Evolutionary conservation across 2,329 filamentous ascomycete genomes (phyloP).

Genomic region (Verticillium nubilum): DNA sequence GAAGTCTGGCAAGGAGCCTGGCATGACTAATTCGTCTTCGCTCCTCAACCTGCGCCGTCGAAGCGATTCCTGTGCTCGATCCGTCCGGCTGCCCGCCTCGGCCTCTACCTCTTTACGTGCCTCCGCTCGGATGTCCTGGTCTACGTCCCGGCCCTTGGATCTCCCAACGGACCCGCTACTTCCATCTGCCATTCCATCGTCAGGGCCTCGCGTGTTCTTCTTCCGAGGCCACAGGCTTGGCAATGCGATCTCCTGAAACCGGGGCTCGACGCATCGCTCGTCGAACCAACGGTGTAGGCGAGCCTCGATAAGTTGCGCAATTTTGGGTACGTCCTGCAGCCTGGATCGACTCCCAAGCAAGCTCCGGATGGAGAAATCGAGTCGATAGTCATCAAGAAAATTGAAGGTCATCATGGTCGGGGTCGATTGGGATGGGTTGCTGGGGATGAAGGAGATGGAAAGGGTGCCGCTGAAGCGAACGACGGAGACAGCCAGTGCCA

Average conservation of each 20-base stretch:
- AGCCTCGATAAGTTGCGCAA: conserved; percentile 76
- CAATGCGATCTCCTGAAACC: conserved; percentile 81
- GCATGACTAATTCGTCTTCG: conserved; percentile 37
- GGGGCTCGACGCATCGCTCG: conserved; percentile 77
- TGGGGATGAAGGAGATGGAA: conserved; percentile 87
- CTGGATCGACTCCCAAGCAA: conserved; percentile 74
- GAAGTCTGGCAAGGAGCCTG: conserved; percentile 35
- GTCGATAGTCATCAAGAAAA: conserved; percentile 81
- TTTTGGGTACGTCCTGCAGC: conserved; percentile 82
- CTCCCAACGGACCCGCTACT: conserved; percentile 43
- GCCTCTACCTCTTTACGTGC: conserved; percentile 39
- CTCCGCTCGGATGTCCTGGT: conserved; percentile 46
- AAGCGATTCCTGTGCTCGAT: conserved; percentile 31
- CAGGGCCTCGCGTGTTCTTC: conserved; percentile 72
- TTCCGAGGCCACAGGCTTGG: conserved; percentile 81
- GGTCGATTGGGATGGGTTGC: conserved; percentile 59
- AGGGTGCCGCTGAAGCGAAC: conserved; percentile 93
- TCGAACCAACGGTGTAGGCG: conserved; percentile 83
- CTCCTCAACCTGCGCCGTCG: conserved; percentile 30
- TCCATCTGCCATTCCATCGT: conserved; percentile 44
- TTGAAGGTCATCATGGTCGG: conserved; percentile 92
- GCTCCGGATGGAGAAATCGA: conserved; percentile 77
- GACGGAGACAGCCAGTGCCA: conserved; percentile 85
- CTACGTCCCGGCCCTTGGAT: conserved; percentile 47
- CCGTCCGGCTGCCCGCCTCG: conserved; percentile 31